Percentiles rank a stretch among this genome's conserved stretches.
Evolutionary conservation across 2,329 filamentous ascomycete genomes (phyloP).

Genomic region (Mycosphaerelloides madeirae): DNA sequence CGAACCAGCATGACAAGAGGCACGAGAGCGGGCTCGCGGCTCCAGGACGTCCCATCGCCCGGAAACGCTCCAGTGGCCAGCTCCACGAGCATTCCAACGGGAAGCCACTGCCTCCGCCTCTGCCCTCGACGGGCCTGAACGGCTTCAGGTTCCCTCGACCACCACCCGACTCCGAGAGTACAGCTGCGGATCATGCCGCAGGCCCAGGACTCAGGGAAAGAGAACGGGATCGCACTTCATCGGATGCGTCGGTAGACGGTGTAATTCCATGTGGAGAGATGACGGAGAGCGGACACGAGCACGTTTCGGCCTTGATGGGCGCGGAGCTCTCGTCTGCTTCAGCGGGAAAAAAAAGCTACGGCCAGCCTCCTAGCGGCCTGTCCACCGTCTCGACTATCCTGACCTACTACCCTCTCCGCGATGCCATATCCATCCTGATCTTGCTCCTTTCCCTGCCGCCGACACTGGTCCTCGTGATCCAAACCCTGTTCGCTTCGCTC

Average conservation of each 20-base stretch:
- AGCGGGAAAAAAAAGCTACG: slow-evolving; percentile 44
- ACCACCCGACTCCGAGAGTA: slow-evolving; percentile 8
- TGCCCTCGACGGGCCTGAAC: slow-evolving; percentile 37
- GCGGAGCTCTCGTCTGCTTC: slow-evolving; percentile 18
- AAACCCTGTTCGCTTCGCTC: slow-evolving; percentile 85
- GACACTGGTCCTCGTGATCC: slow-evolving; percentile 79
- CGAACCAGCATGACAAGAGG: slow-evolving; percentile 52
- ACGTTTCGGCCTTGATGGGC: slow-evolving; percentile 24
- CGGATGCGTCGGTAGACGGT: slow-evolving; percentile 42
- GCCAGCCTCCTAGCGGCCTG: slow-evolving; percentile 67
- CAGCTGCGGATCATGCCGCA: slow-evolving; percentile 23
- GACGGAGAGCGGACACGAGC: slow-evolving; percentile 26
- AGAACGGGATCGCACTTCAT: slow-evolving; percentile 38
- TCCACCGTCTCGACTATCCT: slow-evolving; percentile 81
- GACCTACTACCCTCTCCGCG: slow-evolving; percentile 81
- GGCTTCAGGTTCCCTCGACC: slow-evolving; percentile 33
- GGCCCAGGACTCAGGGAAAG: slow-evolving; percentile 26
- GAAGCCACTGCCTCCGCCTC: slow-evolving; percentile 33
- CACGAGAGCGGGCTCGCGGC: slow-evolving; percentile 86
- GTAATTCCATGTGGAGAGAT: slow-evolving; percentile 25
- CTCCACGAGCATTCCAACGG: slow-evolving; percentile 43
- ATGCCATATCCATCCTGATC: slow-evolving; percentile 94
- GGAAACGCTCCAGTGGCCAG: slow-evolving; percentile 40
- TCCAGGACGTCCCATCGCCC: slow-evolving; percentile 62
- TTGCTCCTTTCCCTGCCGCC: slow-evolving; percentile 89